A percentile compares a stretch with the other conserved stretches of the same genome.
Conservation (phyloP, 192 early-diverging fungal genomes). For the Allomyces macrogynus region DNA sequence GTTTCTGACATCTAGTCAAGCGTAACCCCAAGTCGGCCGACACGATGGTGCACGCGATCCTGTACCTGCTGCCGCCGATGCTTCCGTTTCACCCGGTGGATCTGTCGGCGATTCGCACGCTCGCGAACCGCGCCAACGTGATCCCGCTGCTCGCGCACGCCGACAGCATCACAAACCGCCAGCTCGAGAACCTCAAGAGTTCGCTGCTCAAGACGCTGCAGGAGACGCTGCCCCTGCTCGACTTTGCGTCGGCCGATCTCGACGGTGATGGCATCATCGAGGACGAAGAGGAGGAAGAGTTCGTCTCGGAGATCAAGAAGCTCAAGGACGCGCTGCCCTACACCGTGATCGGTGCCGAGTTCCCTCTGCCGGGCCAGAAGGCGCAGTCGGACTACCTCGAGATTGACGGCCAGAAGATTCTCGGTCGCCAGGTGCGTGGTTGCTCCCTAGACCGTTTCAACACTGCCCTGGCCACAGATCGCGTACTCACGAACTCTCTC, state of each 20-base stretch:
- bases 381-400: slow-evolving; percentile 1
- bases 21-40: slow-evolving; percentile 4
- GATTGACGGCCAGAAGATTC: slow-evolving; percentile 3
- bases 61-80: slow-evolving; percentile 3
- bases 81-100: slow-evolving; percentile 1
- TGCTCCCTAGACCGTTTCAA: no score
- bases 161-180: slow-evolving; percentile 2
- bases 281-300: not conserved
- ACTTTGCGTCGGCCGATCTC: not conserved
- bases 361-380: slow-evolving; percentile 1
- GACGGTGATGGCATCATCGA: not conserved
- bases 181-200: slow-evolving; percentile 4
- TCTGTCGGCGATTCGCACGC: slow-evolving; percentile 2
- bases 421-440: slow-evolving; percentile 1
- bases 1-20: not conserved
- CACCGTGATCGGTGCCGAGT: slow-evolving; percentile 2
- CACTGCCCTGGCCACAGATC: no score
- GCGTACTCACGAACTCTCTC: no score
- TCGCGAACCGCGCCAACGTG: slow-evolving; percentile 2
- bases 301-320: not conserved
- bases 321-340: slow-evolving; percentile 1
- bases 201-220: slow-evolving; percentile 1
- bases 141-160: slow-evolving; percentile 2
- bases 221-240: not conserved
- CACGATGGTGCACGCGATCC: slow-evolving; percentile 1